A percentile compares a stretch with the other conserved stretches of the same genome.
Evolutionary conservation across 352 stramenopile species (phyloP).

Genomic region (Phytopythium aichiense): DNA sequence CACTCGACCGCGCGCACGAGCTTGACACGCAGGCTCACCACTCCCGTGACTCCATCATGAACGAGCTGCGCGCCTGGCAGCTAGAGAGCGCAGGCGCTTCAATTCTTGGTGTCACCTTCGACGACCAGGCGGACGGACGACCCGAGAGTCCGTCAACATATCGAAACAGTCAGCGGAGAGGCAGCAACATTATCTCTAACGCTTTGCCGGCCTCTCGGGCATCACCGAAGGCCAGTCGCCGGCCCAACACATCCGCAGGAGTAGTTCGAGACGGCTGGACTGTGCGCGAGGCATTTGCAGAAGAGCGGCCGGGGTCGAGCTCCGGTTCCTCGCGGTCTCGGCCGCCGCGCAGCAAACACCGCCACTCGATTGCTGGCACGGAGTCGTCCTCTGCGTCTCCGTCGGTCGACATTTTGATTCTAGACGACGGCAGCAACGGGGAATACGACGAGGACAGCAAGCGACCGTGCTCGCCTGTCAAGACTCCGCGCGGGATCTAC

Average conservation of each 20-base stretch:
- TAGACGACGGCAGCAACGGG: conserved; percentile 29
- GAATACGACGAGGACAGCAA: conserved; percentile 22
- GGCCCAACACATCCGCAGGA: conserved; percentile 53
- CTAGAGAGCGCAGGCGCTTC: conserved; percentile 44
- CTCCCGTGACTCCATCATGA: conserved; percentile 57
- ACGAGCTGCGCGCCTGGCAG: conserved; percentile 64
- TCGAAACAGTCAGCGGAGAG: conserved; percentile 19
- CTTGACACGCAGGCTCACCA: conserved; percentile 58
- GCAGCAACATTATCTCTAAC: conserved; percentile 14
- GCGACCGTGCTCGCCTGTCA: conserved; percentile 43
- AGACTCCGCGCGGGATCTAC: conserved; percentile 46
- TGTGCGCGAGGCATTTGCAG: conserved; percentile 57
- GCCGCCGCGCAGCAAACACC: conserved; percentile 1
- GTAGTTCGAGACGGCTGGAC: conserved; percentile 30
- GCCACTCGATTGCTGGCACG: neutral
- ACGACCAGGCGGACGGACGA: conserved; percentile 15
- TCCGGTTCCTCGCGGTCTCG: neutral
- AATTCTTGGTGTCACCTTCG: conserved; percentile 29
- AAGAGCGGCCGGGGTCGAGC: conserved; percentile 9
- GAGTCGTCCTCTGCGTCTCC: conserved; percentile 6
- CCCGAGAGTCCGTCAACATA: conserved; percentile 1
- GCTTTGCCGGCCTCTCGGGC: conserved; percentile 1
- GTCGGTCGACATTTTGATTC: conserved; percentile 49
- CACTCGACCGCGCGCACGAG: conserved; percentile 62
- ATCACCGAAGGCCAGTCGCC: conserved; percentile 17